Conservation (phyloP, 371 early-diverging fungal species). For the Capillidium rhysosporum region DNA sequence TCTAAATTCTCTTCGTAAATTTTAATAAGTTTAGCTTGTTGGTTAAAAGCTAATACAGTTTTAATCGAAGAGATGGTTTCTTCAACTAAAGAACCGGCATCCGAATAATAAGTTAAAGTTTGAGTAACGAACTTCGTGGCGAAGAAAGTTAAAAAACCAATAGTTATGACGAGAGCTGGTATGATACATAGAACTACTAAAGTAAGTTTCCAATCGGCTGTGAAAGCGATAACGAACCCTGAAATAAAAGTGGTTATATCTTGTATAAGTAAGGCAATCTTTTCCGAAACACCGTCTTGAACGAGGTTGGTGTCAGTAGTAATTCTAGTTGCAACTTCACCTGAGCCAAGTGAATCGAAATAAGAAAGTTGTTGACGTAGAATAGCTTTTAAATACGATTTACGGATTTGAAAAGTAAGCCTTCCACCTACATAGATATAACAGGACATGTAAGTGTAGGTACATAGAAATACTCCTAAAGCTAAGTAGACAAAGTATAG, state of each 20-base stretch:
- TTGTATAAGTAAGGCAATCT: conserved; percentile 8
- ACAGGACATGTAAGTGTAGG: conserved; percentile 15
- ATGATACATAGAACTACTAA: conserved; percentile 29
- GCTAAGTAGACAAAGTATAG: conserved; percentile 58
- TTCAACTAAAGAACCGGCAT: conserved; percentile 46
- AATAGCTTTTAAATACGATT: conserved; percentile 18
- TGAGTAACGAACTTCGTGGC: conserved; percentile 6
- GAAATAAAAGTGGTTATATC: conserved; percentile 4
- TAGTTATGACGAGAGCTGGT: conserved; percentile 15
- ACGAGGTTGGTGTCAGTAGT: conserved; percentile 50
- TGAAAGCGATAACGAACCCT: conserved; percentile 27
- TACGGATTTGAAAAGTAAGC: conserved; percentile 22
- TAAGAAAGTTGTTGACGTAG: conserved; percentile 13
- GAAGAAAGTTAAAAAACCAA: neutral
- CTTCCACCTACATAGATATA: neutral
- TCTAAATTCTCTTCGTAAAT: conserved; percentile 29
- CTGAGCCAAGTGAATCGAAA: conserved; percentile 60
- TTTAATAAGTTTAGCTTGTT: conserved; percentile 7
- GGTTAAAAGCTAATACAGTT: conserved; percentile 51
- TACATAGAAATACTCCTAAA: conserved; percentile 16
- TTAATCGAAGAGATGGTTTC: conserved; percentile 73
- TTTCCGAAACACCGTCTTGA: conserved; percentile 19
- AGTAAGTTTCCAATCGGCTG: conserved; percentile 40
- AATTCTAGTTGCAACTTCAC: conserved; percentile 58
- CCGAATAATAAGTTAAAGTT: conserved; percentile 36